These are phyloP conservation scores for Pochonia chlamydosporia DNA, from an alignment of 2,329 filamentous ascomycete species.

Conservation along the genomic window DNA sequence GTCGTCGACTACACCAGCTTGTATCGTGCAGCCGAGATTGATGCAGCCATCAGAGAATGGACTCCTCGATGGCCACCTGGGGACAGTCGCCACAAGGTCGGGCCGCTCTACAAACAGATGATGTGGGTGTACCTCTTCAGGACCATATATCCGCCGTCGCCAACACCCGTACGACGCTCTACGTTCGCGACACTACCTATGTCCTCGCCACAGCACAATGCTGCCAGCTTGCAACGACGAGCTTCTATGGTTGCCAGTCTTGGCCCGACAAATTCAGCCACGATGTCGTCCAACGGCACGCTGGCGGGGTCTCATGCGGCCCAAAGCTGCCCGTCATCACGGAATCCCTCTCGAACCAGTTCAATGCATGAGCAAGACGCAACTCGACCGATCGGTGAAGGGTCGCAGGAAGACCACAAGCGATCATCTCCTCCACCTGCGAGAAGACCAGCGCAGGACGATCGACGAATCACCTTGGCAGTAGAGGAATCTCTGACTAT, in stretches of 20 bases:
- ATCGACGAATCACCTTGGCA: conserved; percentile 45
- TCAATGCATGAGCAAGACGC: conserved; percentile 34
- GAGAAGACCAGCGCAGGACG: conserved; percentile 41
- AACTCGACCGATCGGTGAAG: conserved; percentile 11
- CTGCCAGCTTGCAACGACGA: conserved; percentile 18
- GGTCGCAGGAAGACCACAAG: conserved; percentile 12
- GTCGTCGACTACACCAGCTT: conserved; percentile 68
- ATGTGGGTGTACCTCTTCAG: conserved; percentile 60
- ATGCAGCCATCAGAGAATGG: conserved; percentile 70
- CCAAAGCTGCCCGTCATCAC: conserved; percentile 26
- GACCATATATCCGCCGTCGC: conserved; percentile 51
- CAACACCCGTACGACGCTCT: conserved; percentile 22
- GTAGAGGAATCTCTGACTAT: conserved; percentile 53
- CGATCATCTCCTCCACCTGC: conserved; percentile 39
- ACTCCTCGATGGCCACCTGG: conserved; percentile 54
- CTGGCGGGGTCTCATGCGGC: conserved; percentile 12
- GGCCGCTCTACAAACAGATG: conserved; percentile 58
- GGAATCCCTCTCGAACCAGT: conserved; percentile 30
- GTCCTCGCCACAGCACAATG: conserved; percentile 12
- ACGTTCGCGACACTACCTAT: conserved; percentile 22
- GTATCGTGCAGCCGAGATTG: conserved; percentile 68
- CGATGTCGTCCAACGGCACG: not conserved
- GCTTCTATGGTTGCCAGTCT: conserved; percentile 30
- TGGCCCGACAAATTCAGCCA: conserved; percentile 2
- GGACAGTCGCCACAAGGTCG: conserved; percentile 51